phyloP scores from a whole-genome alignment of 805 yeast species.

The Saccharomycopsis malanga region DNA sequence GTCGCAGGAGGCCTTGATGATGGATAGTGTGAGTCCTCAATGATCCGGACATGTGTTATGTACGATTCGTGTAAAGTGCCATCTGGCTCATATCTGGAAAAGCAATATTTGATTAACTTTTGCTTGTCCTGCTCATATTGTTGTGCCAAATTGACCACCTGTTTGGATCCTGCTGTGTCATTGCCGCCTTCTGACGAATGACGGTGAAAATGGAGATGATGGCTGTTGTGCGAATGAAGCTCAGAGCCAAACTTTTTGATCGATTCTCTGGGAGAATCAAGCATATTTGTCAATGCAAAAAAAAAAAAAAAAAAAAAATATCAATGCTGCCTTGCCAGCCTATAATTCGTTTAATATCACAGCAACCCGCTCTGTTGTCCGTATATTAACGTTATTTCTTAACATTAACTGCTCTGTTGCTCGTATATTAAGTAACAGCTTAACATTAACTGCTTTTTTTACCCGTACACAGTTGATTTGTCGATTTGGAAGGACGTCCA shows the following conservation, averaged over 20 bases:
- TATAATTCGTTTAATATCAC: too few relatives aligned
- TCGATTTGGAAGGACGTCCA: too few relatives aligned
- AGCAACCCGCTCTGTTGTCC: too few relatives aligned
- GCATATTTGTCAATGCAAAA: neutral
- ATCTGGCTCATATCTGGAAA: conserved; percentile 38
- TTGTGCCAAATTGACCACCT: conserved; percentile 35
- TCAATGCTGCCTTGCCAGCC: neutral
- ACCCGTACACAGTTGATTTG: too few relatives aligned
- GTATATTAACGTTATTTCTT: too few relatives aligned
- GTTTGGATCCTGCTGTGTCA: neutral
- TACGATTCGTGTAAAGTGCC: conserved; percentile 48
- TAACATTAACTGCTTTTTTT: too few relatives aligned
- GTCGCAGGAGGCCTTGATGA: conserved; percentile 58
- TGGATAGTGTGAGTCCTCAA: conserved; percentile 69
- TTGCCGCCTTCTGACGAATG: neutral
- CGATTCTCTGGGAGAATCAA: conserved; percentile 11
- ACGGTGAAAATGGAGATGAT: conserved; percentile 2
- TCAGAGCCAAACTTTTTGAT: conserved; percentile 7
- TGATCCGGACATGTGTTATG: conserved; percentile 66
- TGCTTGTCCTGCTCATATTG: conserved; percentile 53
- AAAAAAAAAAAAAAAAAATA: neutral
- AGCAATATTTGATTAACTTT: conserved; percentile 42
- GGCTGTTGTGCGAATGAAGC: conserved; percentile 5
- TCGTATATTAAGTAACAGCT: too few relatives aligned
- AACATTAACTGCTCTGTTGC: too few relatives aligned